Base-by-base conservation (phyloP, 2,329 filamentous ascomycete genomes). In the Penicillium nordicum region DNA sequence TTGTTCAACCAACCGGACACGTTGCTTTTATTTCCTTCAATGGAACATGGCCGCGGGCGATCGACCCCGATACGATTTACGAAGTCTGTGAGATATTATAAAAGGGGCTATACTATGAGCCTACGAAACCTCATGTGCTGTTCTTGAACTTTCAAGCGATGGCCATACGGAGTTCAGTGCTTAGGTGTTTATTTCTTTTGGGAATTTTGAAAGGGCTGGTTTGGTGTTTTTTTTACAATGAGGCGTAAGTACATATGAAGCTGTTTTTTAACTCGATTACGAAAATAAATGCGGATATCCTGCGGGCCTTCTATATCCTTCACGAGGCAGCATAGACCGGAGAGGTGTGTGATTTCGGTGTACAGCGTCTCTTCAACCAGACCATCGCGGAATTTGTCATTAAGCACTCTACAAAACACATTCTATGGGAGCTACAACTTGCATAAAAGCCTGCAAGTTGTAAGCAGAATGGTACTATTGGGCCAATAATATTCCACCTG, bases 1-100 rank as follows among this genome's bases (percentile, higher is more conserved):
- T 36, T 50, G 45, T 44, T 55, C 45, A 50, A 50, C 52, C 43
- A 48, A 53, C 16, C 38, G 44, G 43, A 53, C 23, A 54, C 34
- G 14, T 50, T 42, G 25, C 18, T 25, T 36, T 16, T 36, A 11
- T 12, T 18, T 30, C 44, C 36, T 14, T n/a, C 14, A 2, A 14
- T 36, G 37, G 29, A 48, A 50, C 16, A 29, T 47, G 25, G 23
- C 44, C 11, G 21, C n/a, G 36, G 46, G 34, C 51, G 29, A 44
- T 53, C 30, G 21, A 38, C 25, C 36, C 37, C 44, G 52, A 44
- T 50, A 55, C 27, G 52, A 50, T 10, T 55, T 47, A 52, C 50
- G 41, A 46, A 29, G n/a, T 30, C 3, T 38, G 30, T 52, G 10
- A 30, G 12, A 30, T 50, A 43, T 18, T 50, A 50, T 27, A 50